Conservation (phyloP, 345 rosid genomes). For the Syzygium oleosum region DNA sequence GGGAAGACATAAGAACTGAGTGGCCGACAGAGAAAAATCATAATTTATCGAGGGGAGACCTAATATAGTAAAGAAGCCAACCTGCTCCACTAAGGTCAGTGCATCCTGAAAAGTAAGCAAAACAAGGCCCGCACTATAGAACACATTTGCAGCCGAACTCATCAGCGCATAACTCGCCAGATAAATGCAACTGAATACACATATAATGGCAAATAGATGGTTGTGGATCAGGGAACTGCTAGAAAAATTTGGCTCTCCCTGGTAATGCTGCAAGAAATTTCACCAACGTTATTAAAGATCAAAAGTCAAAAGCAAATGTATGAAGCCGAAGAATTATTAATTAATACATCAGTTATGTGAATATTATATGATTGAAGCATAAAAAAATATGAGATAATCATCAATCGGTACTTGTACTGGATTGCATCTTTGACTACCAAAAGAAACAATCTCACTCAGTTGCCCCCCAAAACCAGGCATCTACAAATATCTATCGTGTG, state of each 20-base stretch:
- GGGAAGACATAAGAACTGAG: not conserved
- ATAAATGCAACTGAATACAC: slow-evolving; percentile 64
- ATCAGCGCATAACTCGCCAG: slow-evolving; percentile 69
- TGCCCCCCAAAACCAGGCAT: not conserved
- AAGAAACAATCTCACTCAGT: not conserved
- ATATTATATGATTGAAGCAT: not conserved
- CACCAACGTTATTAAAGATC: not conserved
- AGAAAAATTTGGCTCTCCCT: not conserved
- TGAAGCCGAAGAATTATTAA: not conserved
- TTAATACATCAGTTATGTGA: not conserved
- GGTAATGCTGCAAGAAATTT: not conserved
- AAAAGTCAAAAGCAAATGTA: not conserved
- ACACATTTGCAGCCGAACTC: slow-evolving; percentile 77
- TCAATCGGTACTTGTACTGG: not conserved
- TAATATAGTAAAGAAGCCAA: slow-evolving; percentile 9
- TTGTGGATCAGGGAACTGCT: slow-evolving; percentile 42
- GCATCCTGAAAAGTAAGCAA: slow-evolving; percentile 88
- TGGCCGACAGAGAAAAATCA: not conserved
- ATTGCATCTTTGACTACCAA: not conserved
- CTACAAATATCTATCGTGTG: not conserved
- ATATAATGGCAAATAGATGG: slow-evolving; percentile 65
- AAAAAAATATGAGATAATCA: not conserved
- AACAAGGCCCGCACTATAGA: slow-evolving; percentile 62
- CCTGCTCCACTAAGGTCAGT: slow-evolving; percentile 90
- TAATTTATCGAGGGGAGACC: not conserved